phyloP scores from a whole-genome alignment of 805 yeast genomes.

The Saccharomycopsis selenospora region DNA sequence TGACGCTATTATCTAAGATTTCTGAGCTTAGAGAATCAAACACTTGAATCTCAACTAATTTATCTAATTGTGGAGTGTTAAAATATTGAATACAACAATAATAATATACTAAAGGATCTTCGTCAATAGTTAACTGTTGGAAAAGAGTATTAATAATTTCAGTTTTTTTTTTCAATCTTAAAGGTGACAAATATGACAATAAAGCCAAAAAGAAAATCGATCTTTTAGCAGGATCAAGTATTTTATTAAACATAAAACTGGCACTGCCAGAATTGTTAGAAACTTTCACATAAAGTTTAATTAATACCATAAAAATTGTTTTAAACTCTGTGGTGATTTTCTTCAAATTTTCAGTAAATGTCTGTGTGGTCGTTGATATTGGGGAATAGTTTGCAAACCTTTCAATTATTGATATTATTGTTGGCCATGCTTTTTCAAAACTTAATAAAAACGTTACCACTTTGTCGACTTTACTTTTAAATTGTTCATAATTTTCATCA shows the following conservation, averaged over 20 bases:
- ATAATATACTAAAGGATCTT: slow-evolving; percentile 26
- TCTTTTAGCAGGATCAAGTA: background rate
- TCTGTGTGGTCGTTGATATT: background rate
- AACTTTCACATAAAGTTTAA: background rate
- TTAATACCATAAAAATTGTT: background rate
- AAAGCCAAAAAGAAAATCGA: slow-evolving; percentile 21
- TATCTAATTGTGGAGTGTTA: background rate
- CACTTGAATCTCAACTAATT: slow-evolving; percentile 2
- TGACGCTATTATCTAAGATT: background rate
- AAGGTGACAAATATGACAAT: slow-evolving; percentile 14
- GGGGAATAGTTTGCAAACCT: background rate
- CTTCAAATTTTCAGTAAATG: background rate
- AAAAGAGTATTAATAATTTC: slow-evolving; percentile 22
- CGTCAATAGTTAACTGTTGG: slow-evolving; percentile 23
- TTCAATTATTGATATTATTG: background rate
- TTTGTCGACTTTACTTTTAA: slow-evolving; percentile 31
- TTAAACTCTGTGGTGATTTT: background rate
- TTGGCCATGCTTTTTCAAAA: slow-evolving; percentile 19
- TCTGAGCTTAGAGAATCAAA: background rate
- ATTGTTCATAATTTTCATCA: slow-evolving; percentile 19
- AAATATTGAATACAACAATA: slow-evolving; percentile 9
- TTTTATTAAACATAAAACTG: background rate
- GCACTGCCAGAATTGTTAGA: background rate
- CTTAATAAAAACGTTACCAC: slow-evolving; percentile 27
- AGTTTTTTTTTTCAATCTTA: slow-evolving; percentile 1